Base-by-base conservation (phyloP, 208 protist species). In the Wallacemonas sp. region DNA sequence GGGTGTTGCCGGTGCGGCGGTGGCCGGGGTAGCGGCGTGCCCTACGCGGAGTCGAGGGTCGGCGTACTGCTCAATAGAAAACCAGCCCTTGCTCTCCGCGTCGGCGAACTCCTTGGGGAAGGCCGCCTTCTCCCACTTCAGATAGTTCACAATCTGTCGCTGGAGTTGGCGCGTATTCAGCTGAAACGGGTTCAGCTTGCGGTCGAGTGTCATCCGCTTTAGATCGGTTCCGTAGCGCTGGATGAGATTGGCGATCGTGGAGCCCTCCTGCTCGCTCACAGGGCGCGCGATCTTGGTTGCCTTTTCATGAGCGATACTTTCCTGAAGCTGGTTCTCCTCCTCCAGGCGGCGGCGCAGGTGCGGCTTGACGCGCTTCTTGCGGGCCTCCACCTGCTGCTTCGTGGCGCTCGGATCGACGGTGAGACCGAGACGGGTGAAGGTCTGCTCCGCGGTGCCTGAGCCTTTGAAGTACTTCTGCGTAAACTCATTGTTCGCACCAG, bases 161-260 rank as follows among this genome's bases (percentile, higher is more conserved):
- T 94, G 88, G 63, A 94, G 78, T 74, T 94, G 88, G 13, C 88
- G 85, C 30, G 73, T 74, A 60, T 91, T 94, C 17, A 94, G 83
- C 60, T 94, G 88, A 63, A 90, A 92, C 0, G 88, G 88, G 64
- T 94, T 94, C 5, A 90, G 73, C 73, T 87, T 86, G 15, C 57
- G 60, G 62, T 94, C 88, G 19, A 92, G 68, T 27, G 83, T 85
- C 88, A 94, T 94, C 39, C 81, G 80, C 75, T 88, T 90, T 37
- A 91, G 63, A 48, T 94, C 80, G 3, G 78, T 92, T 66, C 79
- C 81, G 66, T 94, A 81, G 19, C 69, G 68, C 29, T 79, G 65
- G 19, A 94, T 84, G 17, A 94, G 64, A 33, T 87, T 89, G 19
- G 71, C 76, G 39, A 94, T 89, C 29, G 78, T 84, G 34, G 67